Evolutionary conservation across 805 yeast genomes (phyloP).

Genomic region (Hanseniaspora thailandica): DNA sequence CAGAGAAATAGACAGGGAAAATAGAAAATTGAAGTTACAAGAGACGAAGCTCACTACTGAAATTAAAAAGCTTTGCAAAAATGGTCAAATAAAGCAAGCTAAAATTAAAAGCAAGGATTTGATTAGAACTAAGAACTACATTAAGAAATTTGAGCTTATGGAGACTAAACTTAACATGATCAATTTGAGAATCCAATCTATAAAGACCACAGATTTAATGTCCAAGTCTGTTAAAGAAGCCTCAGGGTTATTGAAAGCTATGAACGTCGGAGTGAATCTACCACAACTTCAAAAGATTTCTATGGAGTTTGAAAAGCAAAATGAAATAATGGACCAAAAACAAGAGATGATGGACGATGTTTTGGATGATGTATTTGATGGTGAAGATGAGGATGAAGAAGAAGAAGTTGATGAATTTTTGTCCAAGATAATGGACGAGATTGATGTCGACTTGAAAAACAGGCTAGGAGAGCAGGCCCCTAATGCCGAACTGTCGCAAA

Average conservation of each 20-base stretch:
- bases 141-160: slow-evolving; percentile 83
- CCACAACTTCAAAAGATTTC: slow-evolving; percentile 82
- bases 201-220: slow-evolving; percentile 91
- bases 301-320: slow-evolving; percentile 88
- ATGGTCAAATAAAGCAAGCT: slow-evolving; percentile 77
- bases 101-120: slow-evolving; percentile 93
- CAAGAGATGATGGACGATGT: slow-evolving; percentile 99
- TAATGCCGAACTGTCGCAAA: slow-evolving; percentile 20
- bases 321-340: slow-evolving; percentile 94
- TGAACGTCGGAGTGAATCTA: slow-evolving; percentile 83
- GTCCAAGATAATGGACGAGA: slow-evolving; percentile 83
- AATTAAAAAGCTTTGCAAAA: slow-evolving; percentile 83
- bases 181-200: slow-evolving; percentile 78
- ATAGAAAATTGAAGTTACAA: slow-evolving; percentile 73
- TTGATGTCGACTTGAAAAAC: slow-evolving; percentile 70
- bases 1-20: slow-evolving; percentile 82
- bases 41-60: slow-evolving; percentile 79
- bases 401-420: slow-evolving; percentile 88
- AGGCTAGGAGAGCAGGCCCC: slow-evolving; percentile 39
- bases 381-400: slow-evolving; percentile 74
- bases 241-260: slow-evolving; percentile 65
- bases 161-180: slow-evolving; percentile 93
- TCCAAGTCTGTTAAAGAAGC: slow-evolving; percentile 90
- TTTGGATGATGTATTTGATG: slow-evolving; percentile 83
- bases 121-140: slow-evolving; percentile 69